Evolutionary conservation across 768 basidiomycete genomes (phyloP), one percentile per base, ranked within the genome.

Genomic region (Serendipita sp.): DNA sequence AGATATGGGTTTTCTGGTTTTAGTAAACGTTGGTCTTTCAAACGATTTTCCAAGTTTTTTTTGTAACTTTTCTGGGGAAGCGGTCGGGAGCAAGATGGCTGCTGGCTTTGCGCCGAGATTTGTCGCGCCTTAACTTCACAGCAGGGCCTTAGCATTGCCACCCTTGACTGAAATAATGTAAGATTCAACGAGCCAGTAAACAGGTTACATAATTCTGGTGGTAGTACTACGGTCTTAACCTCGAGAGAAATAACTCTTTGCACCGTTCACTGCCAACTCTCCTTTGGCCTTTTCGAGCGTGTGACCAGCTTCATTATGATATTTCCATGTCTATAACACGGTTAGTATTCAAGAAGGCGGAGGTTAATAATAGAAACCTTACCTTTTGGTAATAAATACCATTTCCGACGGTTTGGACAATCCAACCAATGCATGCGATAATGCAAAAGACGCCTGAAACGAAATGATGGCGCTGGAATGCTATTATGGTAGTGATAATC

Each of bases 271-370:
- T 2, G 89, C 86, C 58, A 95, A 74, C 72, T 94, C 91, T 31
- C 82, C 71, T 75, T 89, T 92, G 64, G 89, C 92, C 88, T 91
- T 91, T 71, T 87, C 86, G 76, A 93, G 81, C 13, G 86, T 84
- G 73, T 96, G 92, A 2, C 92, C 92, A 65, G 87, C 88, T 66
- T 88, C 83, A 23, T 76, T 60, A 36, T 60, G 55, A 60, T 60
- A 60, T 23, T 31, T 34, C 55, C 55, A 60, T 31, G 55, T 60
- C 55, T 60, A 60, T 10, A n/a, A 37, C 10, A 18, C n/a, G 18
- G 15, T 23, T 11, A 45, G 29, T 18, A 46, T 16, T 6, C 8
- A 16, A 27, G 10, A 62, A 40, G 6, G 10, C 3, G 62, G 16
- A 44, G 11, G 3, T 6, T 18, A 4, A 11, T 29, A 5, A 50